Percentiles rank a stretch among this genome's conserved stretches.
Conservation (phyloP, 2,329 filamentous ascomycete genomes). For the Ophiocordyceps sinensis region DNA sequence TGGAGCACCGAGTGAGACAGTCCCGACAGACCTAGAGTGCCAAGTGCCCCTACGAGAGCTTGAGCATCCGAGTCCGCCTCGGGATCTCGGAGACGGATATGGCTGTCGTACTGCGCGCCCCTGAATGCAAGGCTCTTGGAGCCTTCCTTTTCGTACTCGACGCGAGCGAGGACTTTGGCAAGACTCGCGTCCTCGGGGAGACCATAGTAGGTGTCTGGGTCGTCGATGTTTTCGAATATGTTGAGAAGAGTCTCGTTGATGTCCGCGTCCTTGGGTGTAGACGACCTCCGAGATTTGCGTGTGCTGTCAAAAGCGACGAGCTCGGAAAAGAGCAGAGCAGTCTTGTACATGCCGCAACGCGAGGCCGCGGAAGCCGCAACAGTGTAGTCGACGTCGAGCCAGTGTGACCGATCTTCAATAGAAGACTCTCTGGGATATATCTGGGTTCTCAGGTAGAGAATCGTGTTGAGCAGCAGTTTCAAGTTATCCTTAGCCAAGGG, state of each 20-base stretch:
- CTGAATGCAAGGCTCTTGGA: slow-evolving; percentile 80
- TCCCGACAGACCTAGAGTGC: slow-evolving; percentile 69
- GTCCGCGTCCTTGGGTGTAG: slow-evolving; percentile 34
- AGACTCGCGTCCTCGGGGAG: slow-evolving; percentile 66
- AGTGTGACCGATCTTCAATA: slow-evolving; percentile 62
- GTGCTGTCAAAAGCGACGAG: slow-evolving; percentile 43
- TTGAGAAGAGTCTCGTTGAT: slow-evolving; percentile 57
- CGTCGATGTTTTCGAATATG: slow-evolving; percentile 86
- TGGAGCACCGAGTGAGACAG: slow-evolving; percentile 69
- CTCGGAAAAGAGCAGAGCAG: slow-evolving; percentile 72
- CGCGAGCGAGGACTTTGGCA: slow-evolving; percentile 59
- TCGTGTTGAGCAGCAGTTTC: slow-evolving; percentile 58
- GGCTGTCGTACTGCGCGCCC: slow-evolving; percentile 79
- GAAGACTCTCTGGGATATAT: slow-evolving; percentile 60
- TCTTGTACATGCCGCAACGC: slow-evolving; percentile 72
- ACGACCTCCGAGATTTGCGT: slow-evolving; percentile 52
- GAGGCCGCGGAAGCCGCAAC: slow-evolving; percentile 58
- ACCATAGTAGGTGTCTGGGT: slow-evolving; percentile 93
- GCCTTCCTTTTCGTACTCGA: slow-evolving; percentile 84
- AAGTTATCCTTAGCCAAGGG: slow-evolving; percentile 42
- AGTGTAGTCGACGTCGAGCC: slow-evolving; percentile 73
- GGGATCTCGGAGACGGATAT: slow-evolving; percentile 49
- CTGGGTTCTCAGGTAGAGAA: slow-evolving; percentile 83
- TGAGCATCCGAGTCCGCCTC: slow-evolving; percentile 44
- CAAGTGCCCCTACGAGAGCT: slow-evolving; percentile 62